Conservation (phyloP, 441 rosid species). For the Eutrema salsugineum region DNA sequence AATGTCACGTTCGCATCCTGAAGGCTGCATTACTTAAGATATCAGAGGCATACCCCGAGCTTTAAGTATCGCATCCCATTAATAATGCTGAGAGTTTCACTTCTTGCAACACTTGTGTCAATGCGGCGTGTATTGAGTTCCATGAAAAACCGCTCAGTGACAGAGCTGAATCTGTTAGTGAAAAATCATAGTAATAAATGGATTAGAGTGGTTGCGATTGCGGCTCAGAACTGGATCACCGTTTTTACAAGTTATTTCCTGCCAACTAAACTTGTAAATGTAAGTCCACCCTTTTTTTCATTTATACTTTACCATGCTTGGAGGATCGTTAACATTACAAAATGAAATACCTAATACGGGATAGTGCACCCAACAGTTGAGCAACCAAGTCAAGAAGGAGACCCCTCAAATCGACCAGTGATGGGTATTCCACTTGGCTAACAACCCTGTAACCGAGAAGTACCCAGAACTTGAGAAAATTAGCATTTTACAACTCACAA, state of each 20-base stretch:
- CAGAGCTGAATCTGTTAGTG: slow-evolving; percentile 86
- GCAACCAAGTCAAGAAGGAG: slow-evolving; percentile 97
- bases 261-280: background rate
- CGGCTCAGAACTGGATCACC: slow-evolving; percentile 2
- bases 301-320: background rate
- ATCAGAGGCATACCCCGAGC: slow-evolving; percentile 76
- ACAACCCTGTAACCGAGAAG: slow-evolving; percentile 67
- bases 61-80: slow-evolving; percentile 99
- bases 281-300: background rate
- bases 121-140: slow-evolving; percentile 88
- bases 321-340: slow-evolving; percentile 7
- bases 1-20: slow-evolving; percentile 31
- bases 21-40: slow-evolving; percentile 14
- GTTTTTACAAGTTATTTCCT: slow-evolving; percentile 14
- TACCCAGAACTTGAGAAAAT: slow-evolving; percentile 15
- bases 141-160: slow-evolving; percentile 94
- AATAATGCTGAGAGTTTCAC: slow-evolving; percentile 92
- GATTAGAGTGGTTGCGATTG: slow-evolving; percentile 12
- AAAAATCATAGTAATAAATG: slow-evolving; percentile 8
- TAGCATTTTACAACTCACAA: slow-evolving; percentile 1
- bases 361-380: slow-evolving; percentile 97
- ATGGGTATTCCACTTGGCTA: slow-evolving; percentile 98
- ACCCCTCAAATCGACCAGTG: slow-evolving; percentile 97
- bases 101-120: slow-evolving; percentile 84
- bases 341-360: slow-evolving; percentile 80